These are phyloP conservation scores for Geranomyces variabilis DNA, from an alignment of 192 early-diverging fungal genomes.

Conservation along the genomic window DNA sequence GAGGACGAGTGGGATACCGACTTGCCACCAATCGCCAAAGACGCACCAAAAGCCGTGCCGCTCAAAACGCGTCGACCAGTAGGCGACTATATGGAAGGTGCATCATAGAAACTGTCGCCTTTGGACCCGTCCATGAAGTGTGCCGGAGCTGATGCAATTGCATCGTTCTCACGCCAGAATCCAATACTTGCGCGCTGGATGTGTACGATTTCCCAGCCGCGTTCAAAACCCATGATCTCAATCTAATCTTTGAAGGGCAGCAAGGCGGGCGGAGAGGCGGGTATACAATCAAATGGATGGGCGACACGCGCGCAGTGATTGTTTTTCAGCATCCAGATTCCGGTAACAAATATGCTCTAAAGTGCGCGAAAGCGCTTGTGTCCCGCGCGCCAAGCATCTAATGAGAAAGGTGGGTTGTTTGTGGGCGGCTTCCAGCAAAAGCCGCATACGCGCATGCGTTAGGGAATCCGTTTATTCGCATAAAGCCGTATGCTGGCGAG, in stretches of 20 bases:
- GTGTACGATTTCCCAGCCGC: conserved; percentile 49
- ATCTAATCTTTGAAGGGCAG: conserved; percentile 67
- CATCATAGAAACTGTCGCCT: background rate
- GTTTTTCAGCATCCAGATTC: conserved; percentile 70
- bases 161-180: background rate
- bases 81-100: conserved; percentile 1
- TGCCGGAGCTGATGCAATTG: too few relatives aligned
- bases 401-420: too few relatives aligned
- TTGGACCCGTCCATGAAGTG: too few relatives aligned
- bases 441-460: conserved; percentile 25
- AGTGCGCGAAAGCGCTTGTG: too few relatives aligned
- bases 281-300: conserved; percentile 74
- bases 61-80: background rate
- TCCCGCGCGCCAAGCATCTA: too few relatives aligned
- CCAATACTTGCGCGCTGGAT: background rate
- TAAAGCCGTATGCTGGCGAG: conserved; percentile 63
- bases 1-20: conserved; percentile 3
- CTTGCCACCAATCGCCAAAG: background rate
- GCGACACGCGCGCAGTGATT: conserved; percentile 69
- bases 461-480: conserved; percentile 35
- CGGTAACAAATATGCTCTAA: conserved; percentile 42
- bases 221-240: conserved; percentile 71
- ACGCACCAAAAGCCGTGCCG: background rate
- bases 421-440: conserved; percentile 18
- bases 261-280: conserved; percentile 63